Evolutionary conservation across 2,329 filamentous ascomycete species (phyloP).

Genomic region (Mycosphaerella sp.): DNA sequence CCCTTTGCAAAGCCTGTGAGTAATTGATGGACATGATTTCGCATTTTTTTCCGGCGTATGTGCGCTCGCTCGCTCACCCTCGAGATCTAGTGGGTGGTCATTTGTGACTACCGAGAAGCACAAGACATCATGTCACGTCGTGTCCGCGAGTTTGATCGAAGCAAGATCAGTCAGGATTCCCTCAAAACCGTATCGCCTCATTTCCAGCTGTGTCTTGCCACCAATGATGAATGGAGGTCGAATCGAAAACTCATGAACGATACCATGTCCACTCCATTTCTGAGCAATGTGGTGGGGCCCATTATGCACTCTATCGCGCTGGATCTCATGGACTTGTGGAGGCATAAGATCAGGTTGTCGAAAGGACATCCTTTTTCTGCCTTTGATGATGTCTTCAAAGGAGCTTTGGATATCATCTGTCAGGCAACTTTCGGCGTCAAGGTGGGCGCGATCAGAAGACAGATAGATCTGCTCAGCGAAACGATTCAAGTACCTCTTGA

Average conservation of each 20-base stretch:
- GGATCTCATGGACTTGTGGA: not conserved
- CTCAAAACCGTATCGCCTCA: not conserved
- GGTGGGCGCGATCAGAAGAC: not conserved
- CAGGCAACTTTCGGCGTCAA: not conserved
- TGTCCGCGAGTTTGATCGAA: not conserved
- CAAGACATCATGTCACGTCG: not conserved
- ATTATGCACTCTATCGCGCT: not conserved
- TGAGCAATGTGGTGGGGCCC: not conserved
- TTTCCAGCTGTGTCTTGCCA: not conserved
- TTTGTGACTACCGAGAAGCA: constrained; percentile 39
- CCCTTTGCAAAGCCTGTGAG: constrained; percentile 16
- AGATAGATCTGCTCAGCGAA: not conserved
- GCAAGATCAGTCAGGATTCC: not conserved
- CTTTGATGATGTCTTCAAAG: not conserved
- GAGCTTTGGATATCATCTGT: not conserved
- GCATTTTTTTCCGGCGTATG: not conserved
- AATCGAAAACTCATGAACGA: constrained; percentile 1
- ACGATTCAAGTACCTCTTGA: not conserved
- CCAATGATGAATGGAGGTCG: not conserved
- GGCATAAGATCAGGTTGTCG: not conserved
- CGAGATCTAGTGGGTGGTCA: constrained; percentile 32
- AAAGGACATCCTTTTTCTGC: not conserved
- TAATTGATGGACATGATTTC: not conserved
- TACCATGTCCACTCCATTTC: not conserved
- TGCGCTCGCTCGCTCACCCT: constrained; percentile 28